phyloP scores from a whole-genome alignment of 2,329 filamentous ascomycete genomes.

The Xylariaceae sp. region DNA sequence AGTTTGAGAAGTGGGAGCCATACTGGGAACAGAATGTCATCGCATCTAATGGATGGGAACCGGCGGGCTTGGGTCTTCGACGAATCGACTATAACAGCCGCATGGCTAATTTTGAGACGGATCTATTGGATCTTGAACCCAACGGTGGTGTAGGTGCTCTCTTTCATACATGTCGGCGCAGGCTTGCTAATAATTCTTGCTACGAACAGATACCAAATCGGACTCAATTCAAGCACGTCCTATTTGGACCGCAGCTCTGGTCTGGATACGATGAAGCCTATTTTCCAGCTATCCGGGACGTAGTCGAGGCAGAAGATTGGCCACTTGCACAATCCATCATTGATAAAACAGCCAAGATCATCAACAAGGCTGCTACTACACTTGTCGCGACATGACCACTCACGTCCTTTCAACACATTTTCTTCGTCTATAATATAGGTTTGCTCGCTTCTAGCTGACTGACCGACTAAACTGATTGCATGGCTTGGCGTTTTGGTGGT shows the following conservation, averaged over 20 bases:
- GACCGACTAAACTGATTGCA: conserved; percentile 14
- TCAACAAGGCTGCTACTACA: conserved; percentile 47
- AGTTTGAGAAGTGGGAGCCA: conserved; percentile 78
- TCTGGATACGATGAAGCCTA: conserved; percentile 70
- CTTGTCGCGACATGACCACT: conserved; percentile 24
- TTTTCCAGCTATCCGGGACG: conserved; percentile 87
- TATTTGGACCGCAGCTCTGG: conserved; percentile 86
- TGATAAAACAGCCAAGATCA: conserved; percentile 72
- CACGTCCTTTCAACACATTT: neutral
- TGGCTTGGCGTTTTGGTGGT: conserved; percentile 25
- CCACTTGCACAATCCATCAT: conserved; percentile 70
- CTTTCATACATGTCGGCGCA: conserved; percentile 1
- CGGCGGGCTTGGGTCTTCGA: conserved; percentile 67
- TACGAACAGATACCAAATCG: conserved; percentile 74
- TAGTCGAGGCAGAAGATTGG: conserved; percentile 76
- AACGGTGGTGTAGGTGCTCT: conserved; percentile 73
- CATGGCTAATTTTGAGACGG: conserved; percentile 81
- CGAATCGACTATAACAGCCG: conserved; percentile 80
- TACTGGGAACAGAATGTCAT: conserved; percentile 78
- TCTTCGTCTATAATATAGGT: conserved; percentile 26
- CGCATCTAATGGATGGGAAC: conserved; percentile 77
- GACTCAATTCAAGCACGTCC: conserved; percentile 90
- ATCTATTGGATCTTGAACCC: conserved; percentile 77
- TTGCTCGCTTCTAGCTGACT: neutral
- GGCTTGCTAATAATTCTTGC: neutral